Evolutionary conservation across 164 flowering plant species (phyloP), one percentile per base, ranked within the genome.

Genomic region (Buxus sempervirens): DNA sequence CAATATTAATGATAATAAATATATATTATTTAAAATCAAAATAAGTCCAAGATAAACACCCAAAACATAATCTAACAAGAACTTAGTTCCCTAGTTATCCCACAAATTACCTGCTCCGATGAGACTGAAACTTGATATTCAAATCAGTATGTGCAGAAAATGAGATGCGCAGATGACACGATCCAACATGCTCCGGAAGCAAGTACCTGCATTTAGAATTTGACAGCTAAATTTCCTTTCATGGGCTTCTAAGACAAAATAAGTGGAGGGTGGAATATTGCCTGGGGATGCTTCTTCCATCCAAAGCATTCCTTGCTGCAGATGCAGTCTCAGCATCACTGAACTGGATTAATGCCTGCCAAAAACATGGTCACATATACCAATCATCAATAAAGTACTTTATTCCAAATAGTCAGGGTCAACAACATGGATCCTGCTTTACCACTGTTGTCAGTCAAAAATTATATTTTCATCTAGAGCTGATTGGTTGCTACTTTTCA

Each of bases 281-380:
- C 97, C 86, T 85, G 9, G 98, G 98, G 63, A 93, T 93, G 49
- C 96, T 90, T 83, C 98, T 85, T 59, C 93, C 96, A 78, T 93
- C 95, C 80, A 93, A 79, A 16, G 95, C 82, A 79, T 88, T 81
- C 57, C 91, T 83, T 57, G 98, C 98, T 23, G 90, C 64, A 66
- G 89, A 74, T 45, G 96, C 96, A 32, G 96, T 90, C 38, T 83
- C 89, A 53, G 85, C 70, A 75, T 93, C 96, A 56, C 73, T 86
- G 66, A 81, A 93, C 66, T 93, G 98, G 57, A 93, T 88, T 68
- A 93, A 71, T 45, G 98, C 98, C 98, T 93, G 83, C 57, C 72
- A 70, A 75, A 32, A 72, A 41, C 59, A 28, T 28, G n/a, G 9
- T 26, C 4, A 6, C 20, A 32, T 32, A 78, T 3, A 57, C 56